Conservation (phyloP, 1,139 yeast species). For the Geotrichum bryndzae region DNA sequence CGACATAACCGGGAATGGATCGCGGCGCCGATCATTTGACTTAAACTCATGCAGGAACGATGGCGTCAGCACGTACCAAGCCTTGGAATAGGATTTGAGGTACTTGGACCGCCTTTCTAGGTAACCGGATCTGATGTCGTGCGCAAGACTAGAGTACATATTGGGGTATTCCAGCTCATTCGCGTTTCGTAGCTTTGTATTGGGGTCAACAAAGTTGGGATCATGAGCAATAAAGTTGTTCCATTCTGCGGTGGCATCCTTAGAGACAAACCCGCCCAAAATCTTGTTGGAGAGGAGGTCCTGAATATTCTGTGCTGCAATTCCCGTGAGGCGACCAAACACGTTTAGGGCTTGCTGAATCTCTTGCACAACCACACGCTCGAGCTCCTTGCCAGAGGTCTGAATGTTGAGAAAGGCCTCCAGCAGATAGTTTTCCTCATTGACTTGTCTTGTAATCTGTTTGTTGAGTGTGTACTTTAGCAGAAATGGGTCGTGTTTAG, state of each 20-base stretch:
- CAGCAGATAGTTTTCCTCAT: constrained; percentile 77
- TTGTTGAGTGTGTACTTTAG: constrained; percentile 63
- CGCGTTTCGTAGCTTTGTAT: constrained; percentile 60
- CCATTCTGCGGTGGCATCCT: constrained; percentile 94
- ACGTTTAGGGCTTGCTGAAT: constrained; percentile 71
- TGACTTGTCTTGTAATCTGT: constrained; percentile 68
- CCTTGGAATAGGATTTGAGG: constrained; percentile 79
- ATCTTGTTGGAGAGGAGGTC: constrained; percentile 71
- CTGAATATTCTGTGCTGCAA: constrained; percentile 48
- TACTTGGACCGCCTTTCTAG: constrained; percentile 88
- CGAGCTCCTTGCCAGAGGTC: constrained; percentile 80
- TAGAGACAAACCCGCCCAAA: constrained; percentile 66
- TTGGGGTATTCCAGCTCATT: constrained; percentile 55
- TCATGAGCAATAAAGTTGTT: constrained; percentile 71
- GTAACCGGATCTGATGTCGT: constrained; percentile 71
- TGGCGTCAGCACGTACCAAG: constrained; percentile 89
- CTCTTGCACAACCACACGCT: constrained; percentile 78
- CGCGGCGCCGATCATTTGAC: constrained; percentile 78
- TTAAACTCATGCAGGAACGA: constrained; percentile 86
- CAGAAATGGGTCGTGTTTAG: constrained; percentile 74
- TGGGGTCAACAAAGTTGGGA: constrained; percentile 55
- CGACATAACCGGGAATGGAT: constrained; percentile 83
- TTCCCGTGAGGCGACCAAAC: constrained; percentile 49
- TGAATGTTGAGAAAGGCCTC: constrained; percentile 86
- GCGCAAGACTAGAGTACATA: constrained; percentile 64